Evolutionary conservation across 345 rosid genomes (phyloP).

Genomic region (Isatis tinctoria): DNA sequence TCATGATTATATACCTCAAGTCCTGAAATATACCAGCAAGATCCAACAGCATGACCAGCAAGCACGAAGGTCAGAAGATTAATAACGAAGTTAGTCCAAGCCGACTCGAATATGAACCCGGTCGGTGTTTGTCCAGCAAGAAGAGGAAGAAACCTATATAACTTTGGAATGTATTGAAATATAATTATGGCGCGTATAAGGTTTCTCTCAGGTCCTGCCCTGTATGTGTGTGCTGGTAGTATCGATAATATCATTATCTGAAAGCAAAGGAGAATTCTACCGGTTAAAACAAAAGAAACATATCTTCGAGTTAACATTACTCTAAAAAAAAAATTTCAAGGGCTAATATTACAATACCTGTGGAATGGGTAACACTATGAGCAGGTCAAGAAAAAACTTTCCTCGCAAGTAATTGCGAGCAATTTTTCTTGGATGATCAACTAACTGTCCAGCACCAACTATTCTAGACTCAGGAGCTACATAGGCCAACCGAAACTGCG

Average conservation of each 20-base stretch:
- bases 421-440: conserved; percentile 75
- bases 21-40: conserved; percentile 83
- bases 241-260: conserved; percentile 55
- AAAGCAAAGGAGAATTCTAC: neutral
- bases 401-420: conserved; percentile 57
- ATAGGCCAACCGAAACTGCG: conserved; percentile 86
- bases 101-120: conserved; percentile 82
- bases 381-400: conserved; percentile 54
- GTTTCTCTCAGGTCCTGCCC: conserved; percentile 65
- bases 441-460: conserved; percentile 85
- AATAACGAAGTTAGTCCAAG: conserved; percentile 78
- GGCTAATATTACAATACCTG: conserved; percentile 48
- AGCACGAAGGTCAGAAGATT: conserved; percentile 75
- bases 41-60: conserved; percentile 78
- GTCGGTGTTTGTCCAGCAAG: conserved; percentile 73
- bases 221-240: conserved; percentile 39
- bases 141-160: conserved; percentile 65
- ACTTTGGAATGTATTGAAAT: conserved; percentile 67
- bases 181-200: conserved; percentile 57
- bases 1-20: conserved; percentile 49
- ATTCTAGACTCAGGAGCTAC: conserved; percentile 77
- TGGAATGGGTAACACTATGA: conserved; percentile 70
- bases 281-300: neutral
- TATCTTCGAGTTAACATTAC: neutral
- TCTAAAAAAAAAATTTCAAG: neutral